Evolutionary conservation across 2,329 filamentous ascomycete genomes (phyloP), one percentile per base, ranked within the genome.

Genomic region (Chrysoporthe austroafricana): DNA sequence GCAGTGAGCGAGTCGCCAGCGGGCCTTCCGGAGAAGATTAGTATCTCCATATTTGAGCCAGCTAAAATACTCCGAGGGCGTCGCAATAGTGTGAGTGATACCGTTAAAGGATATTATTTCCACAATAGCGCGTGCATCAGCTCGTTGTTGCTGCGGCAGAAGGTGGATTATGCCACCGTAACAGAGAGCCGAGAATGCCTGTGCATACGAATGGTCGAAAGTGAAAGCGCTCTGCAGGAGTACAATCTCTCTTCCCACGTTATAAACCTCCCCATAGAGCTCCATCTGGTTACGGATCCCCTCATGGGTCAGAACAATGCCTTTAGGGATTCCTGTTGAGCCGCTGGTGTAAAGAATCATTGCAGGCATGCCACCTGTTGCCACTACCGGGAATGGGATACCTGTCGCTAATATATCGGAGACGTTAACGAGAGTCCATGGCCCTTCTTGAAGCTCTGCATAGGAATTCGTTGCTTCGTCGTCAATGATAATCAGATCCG

Each of bases 161-260:
- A 82, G 66, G 18, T 73, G 62, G 4, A 81, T 21, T 0, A 62
- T 74, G 1, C 76, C 77, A 0, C 76, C 78, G 9, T 66, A 68
- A 7, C 62, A 65, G 4, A 80, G 71, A 0, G 73, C 74, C 16
- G 66, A 66, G 63, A 77, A 72, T 46, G 73, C 73, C 60, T 80
- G 75, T 1, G 48, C 64, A 5, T 76, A 52, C 0, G 78, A 79
- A 66, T 82, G 71, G 64, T 84, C 81, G 70, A 84, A 84, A 18
- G 76, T 0, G 80, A 73, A 26, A 26, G 26, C 26, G 62, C 71
- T 76, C 65, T 80, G 77, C 58, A 79, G 77, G 2, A 80, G 73
- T 9, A 78, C 69, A 0, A 66, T 64, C 26, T 78, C 76, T n/a
- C 69, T 69, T 32, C 77, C 77, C 1, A 62, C 4, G 3, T n/a